Evolutionary conservation across 352 stramenopile species (phyloP).

Genomic region (Phytophthora tentaculata): DNA sequence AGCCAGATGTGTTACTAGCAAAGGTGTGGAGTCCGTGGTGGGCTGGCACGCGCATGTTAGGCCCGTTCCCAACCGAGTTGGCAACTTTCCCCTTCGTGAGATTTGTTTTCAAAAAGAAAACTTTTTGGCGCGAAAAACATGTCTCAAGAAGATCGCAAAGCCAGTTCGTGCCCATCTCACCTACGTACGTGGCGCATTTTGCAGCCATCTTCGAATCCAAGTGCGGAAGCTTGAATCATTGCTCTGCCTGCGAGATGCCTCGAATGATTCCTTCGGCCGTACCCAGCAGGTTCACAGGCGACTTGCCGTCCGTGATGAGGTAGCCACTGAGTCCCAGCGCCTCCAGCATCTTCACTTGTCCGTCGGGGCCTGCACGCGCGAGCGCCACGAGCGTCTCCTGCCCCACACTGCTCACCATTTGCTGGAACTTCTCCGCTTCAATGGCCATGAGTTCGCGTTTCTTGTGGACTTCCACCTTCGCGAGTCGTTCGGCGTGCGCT

Average conservation of each 20-base stretch:
- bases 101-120: not conserved
- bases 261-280: slow-evolving; percentile 79
- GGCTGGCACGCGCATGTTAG: too few relatives aligned
- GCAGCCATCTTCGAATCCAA: slow-evolving; percentile 11
- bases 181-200: slow-evolving; percentile 29
- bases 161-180: slow-evolving; percentile 28
- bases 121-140: slow-evolving; percentile 13
- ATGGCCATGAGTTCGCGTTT: slow-evolving; percentile 84
- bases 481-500: slow-evolving; percentile 60
- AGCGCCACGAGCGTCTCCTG: slow-evolving; percentile 81
- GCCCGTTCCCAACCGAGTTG: too few relatives aligned
- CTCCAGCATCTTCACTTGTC: slow-evolving; percentile 82
- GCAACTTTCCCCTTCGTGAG: too few relatives aligned
- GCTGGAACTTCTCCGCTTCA: slow-evolving; percentile 82
- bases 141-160: slow-evolving; percentile 20
- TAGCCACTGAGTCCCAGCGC: slow-evolving; percentile 81
- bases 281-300: slow-evolving; percentile 76
- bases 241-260: slow-evolving; percentile 58
- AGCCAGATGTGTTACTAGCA: too few relatives aligned
- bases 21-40: too few relatives aligned
- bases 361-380: slow-evolving; percentile 70
- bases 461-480: slow-evolving; percentile 73
- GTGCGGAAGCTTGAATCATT: too few relatives aligned
- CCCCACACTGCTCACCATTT: slow-evolving; percentile 80
- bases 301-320: slow-evolving; percentile 87